Evolutionary conservation across 2,329 filamentous ascomycete genomes (phyloP).

Genomic region (Geoglossum cookeanum): DNA sequence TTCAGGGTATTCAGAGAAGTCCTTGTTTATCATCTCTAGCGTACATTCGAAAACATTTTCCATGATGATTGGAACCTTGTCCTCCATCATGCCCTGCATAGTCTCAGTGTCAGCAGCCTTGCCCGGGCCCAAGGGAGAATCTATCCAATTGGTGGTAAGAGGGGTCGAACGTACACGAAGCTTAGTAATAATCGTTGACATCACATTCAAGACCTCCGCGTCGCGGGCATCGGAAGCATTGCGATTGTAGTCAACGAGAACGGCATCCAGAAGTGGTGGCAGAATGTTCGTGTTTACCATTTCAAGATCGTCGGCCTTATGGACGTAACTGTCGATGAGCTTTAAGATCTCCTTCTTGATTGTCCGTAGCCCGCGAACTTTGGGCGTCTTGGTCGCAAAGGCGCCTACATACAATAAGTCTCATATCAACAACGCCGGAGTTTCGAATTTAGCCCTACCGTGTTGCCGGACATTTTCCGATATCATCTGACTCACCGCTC

Average conservation of each 20-base stretch:
- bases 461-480: constrained; percentile 78
- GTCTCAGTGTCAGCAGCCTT: constrained; percentile 7
- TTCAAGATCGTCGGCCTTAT: constrained; percentile 90
- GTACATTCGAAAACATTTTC: constrained; percentile 98
- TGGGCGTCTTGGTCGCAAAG: constrained; percentile 92
- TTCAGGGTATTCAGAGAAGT: constrained; percentile 97
- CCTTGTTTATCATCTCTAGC: constrained; percentile 99
- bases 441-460: constrained; percentile 31
- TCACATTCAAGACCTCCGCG: constrained; percentile 89
- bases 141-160: constrained; percentile 31
- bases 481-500: constrained; percentile 87
- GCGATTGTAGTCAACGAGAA: constrained; percentile 88
- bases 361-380: constrained; percentile 81
- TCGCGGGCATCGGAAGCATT: constrained; percentile 93
- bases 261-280: constrained; percentile 82
- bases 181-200: constrained; percentile 94
- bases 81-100: constrained; percentile 74
- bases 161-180: constrained; percentile 63
- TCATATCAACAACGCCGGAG: not conserved
- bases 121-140: constrained; percentile 10
- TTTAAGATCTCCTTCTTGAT: constrained; percentile 99
- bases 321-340: constrained; percentile 92
- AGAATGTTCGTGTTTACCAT: constrained; percentile 89
- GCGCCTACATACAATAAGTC: constrained; percentile 36
- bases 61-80: constrained; percentile 94